Base-by-base conservation (phyloP, 2,329 filamentous ascomycete species). In the Endoconidiophora polonica region DNA sequence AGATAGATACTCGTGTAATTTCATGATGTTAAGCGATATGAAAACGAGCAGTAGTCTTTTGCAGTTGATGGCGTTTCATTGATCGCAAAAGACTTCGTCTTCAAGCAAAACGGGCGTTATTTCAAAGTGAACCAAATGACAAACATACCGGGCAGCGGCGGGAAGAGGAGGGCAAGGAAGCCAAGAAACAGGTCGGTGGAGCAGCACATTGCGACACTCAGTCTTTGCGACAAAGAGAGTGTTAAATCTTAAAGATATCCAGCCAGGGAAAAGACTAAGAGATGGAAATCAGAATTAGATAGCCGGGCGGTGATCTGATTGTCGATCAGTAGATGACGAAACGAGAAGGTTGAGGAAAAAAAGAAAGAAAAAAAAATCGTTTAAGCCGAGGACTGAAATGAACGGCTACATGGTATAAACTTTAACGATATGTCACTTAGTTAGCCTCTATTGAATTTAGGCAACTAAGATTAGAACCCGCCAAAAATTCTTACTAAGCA, bases 101-200 rank as follows among this genome's bases (percentile, higher is more conserved):
- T 33, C 29, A 33, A 33, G 29, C 16, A 18, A 18, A 18, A 18
- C 16, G 16, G 16, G 16, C 16, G 16, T 18, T 18, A 18, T 18
- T 10, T 33, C 6, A 12, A 33, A 33, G 29, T 33, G 29, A 12
- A 12, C 7, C 12, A 12, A 33, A 33, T 9, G 12, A 3, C 29
- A 33, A 10, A 66, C 73, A 60, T 69, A 81, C 77, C 77, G 53
- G 78, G 68, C 49, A 82, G 64, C 54, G 78, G 78, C 33, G 78
- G 78, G 60, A 81, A 81, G 57, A 82, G 66, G 53, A 81, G 67
- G 60, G 78, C 78, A 56, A 82, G 62, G 38, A 81, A 58, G 61
- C 72, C 76, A 55, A 82, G 74, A 61, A 82, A 80, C 58, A 77
- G 64, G 61, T 81, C 77, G 47, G 70, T 59, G 50, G 70, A 66